Evolutionary conservation across 495 filamentous ascomycete genomes (phyloP).

Genomic region (Penicillium crystallinum): DNA sequence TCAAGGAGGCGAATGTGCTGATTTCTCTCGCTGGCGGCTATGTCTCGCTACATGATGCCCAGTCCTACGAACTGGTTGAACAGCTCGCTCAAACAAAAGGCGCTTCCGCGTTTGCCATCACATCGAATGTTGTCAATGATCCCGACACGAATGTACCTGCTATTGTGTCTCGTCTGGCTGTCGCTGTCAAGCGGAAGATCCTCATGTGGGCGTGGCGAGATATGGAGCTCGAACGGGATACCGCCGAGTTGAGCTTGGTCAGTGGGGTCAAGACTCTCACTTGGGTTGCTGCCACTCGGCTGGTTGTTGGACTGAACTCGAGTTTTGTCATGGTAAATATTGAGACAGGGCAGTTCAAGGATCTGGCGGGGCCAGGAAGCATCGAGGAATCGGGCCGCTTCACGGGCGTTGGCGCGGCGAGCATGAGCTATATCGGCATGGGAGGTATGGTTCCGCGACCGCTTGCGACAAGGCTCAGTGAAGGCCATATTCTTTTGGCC

Average conservation of each 20-base stretch:
- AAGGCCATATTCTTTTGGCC: slow-evolving; percentile 80
- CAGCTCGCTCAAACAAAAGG: slow-evolving; percentile 76
- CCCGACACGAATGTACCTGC: slow-evolving; percentile 76
- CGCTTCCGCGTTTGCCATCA: slow-evolving; percentile 85
- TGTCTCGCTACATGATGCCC: slow-evolving; percentile 82
- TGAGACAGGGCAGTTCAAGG: slow-evolving; percentile 59
- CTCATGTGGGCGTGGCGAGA: slow-evolving; percentile 94
- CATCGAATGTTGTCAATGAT: slow-evolving; percentile 91
- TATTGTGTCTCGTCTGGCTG: slow-evolving; percentile 84
- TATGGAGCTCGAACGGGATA: slow-evolving; percentile 73
- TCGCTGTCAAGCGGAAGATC: slow-evolving; percentile 85
- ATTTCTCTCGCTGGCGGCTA: slow-evolving; percentile 85
- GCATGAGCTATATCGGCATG: slow-evolving; percentile 95
- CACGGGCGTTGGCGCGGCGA: slow-evolving; percentile 61
- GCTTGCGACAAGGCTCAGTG: slow-evolving; percentile 71
- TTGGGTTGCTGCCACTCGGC: slow-evolving; percentile 79
- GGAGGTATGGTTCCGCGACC: slow-evolving; percentile 87
- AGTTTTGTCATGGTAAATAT: slow-evolving; percentile 88
- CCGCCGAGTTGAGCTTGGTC: slow-evolving; percentile 69
- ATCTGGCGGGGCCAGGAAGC: slow-evolving; percentile 74
- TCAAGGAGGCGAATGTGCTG: slow-evolving; percentile 89
- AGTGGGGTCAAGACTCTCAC: slow-evolving; percentile 78
- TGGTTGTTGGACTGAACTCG: slow-evolving; percentile 82
- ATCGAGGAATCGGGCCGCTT: slow-evolving; percentile 62
- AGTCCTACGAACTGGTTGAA: slow-evolving; percentile 75